phyloP scores from a whole-genome alignment of 208 protist genomes.

The Trypanosoma rangeli region DNA sequence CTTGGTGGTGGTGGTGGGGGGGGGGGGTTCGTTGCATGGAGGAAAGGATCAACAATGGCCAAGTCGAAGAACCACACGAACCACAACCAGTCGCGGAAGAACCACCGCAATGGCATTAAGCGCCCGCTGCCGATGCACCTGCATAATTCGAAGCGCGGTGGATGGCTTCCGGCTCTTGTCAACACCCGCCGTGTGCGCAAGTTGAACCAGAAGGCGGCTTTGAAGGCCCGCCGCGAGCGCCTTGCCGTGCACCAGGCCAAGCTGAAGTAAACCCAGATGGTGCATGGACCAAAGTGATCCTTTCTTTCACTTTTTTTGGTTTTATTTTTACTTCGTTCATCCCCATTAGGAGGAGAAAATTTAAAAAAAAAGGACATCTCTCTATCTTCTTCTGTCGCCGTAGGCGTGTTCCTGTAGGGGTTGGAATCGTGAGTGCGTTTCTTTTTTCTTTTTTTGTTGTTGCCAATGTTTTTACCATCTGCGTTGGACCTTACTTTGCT shows the following conservation, averaged over 20 bases:
- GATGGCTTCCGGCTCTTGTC: constrained; percentile 76
- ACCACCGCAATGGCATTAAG: constrained; percentile 92
- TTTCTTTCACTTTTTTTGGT: constrained; percentile 3
- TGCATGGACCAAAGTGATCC: not conserved
- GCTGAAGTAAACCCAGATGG: constrained; percentile 19
- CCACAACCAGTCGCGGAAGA: constrained; percentile 93
- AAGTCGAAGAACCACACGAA: constrained; percentile 95
- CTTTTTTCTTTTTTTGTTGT: not conserved
- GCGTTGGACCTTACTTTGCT: not conserved
- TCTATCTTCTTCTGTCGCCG: not conserved
- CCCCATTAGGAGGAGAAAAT: not conserved
- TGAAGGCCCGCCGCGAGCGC: constrained; percentile 75
- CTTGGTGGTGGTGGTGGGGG: too few relatives aligned
- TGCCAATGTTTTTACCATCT: not conserved
- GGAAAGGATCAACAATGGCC: constrained; percentile 58
- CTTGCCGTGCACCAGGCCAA: constrained; percentile 39
- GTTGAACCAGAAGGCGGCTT: constrained; percentile 85
- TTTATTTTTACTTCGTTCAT: not conserved
- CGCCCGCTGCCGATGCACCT: constrained; percentile 65
- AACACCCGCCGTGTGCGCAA: constrained; percentile 87
- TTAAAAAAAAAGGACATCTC: not conserved
- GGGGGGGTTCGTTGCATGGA: constrained; percentile 12
- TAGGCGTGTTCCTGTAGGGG: not conserved
- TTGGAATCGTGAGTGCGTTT: not conserved
- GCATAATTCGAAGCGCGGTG: constrained; percentile 80